These are phyloP conservation scores for Xerocomus amazonicus DNA, from an alignment of 1,284 basidiomycete genomes.

Conservation along the genomic window DNA sequence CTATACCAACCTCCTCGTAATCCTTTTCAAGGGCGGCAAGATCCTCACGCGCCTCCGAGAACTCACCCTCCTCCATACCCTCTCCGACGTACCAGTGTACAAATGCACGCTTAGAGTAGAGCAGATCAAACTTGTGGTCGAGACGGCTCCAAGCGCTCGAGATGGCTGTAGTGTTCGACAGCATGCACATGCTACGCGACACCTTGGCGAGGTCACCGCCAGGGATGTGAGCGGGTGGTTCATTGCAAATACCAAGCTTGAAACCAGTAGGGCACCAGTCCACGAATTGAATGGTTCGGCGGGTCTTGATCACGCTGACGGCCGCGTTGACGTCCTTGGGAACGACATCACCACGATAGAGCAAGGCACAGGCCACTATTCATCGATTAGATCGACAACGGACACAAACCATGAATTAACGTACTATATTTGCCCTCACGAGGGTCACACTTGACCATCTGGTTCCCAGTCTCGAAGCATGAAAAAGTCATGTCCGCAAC, in stretches of 20 bases:
- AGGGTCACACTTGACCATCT: slow-evolving; percentile 86
- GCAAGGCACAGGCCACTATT: slow-evolving; percentile 68
- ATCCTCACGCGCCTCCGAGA: slow-evolving; percentile 96
- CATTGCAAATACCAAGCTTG: slow-evolving; percentile 92
- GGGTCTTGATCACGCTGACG: slow-evolving; percentile 83
- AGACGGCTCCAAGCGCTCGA: slow-evolving; percentile 85
- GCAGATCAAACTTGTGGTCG: slow-evolving; percentile 94
- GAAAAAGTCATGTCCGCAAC: slow-evolving; percentile 93
- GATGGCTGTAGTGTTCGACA: slow-evolving; percentile 85
- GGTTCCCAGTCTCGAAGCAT: slow-evolving; percentile 90
- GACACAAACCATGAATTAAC: slow-evolving; percentile 24
- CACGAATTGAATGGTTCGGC: slow-evolving; percentile 78
- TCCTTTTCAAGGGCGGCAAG: slow-evolving; percentile 97
- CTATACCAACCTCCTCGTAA: slow-evolving; percentile 92
- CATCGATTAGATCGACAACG: slow-evolving; percentile 8
- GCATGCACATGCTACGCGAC: slow-evolving; percentile 85
- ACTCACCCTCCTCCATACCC: slow-evolving; percentile 99
- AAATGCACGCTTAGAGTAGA: slow-evolving; percentile 90
- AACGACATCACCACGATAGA: slow-evolving; percentile 86
- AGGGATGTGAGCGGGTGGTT: slow-evolving; percentile 80
- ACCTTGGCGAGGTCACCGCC: slow-evolving; percentile 88
- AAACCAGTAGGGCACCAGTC: slow-evolving; percentile 91
- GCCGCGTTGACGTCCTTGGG: slow-evolving; percentile 90
- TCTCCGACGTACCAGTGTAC: slow-evolving; percentile 96
- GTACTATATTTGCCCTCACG: slow-evolving; percentile 83